Percentiles rank a stretch among this genome's conserved stretches.
Conservation (phyloP, 1,284 basidiomycete species). For the Puccinia hordei region DNA sequence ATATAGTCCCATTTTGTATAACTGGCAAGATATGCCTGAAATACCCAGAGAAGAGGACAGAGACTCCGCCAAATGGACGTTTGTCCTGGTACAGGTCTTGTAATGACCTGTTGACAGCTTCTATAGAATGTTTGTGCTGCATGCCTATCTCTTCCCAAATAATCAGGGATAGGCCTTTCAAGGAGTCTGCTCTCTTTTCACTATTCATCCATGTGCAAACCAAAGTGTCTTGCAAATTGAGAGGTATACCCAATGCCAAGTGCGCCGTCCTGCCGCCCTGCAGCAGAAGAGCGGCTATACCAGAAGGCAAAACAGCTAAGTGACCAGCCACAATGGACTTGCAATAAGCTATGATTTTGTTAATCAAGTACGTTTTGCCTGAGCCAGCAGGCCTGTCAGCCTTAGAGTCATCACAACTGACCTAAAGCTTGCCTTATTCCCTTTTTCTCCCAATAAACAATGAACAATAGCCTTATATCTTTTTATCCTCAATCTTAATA, state of each 20-base stretch:
- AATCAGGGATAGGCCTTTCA: not conserved
- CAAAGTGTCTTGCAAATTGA: no score
- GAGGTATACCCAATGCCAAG: conserved; percentile 63
- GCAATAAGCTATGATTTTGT: conserved; percentile 60
- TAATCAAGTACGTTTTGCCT: conserved; percentile 65
- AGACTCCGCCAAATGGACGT: not conserved
- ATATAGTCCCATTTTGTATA: not conserved
- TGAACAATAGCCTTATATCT: no score
- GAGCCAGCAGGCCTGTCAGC: conserved; percentile 63
- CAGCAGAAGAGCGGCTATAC: conserved; percentile 62
- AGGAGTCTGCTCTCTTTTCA: not conserved
- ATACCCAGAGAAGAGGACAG: not conserved
- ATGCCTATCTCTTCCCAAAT: conserved; percentile 47
- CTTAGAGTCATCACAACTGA: no score
- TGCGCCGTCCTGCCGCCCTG: conserved; percentile 62
- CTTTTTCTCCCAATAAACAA: no score
- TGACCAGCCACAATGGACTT: conserved; percentile 58
- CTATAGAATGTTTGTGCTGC: not conserved
- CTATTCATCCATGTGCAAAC: no score
- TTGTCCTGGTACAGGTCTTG: not conserved
- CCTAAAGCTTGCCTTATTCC: no score
- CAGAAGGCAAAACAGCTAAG: conserved; percentile 59
- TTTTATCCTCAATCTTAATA: no score
- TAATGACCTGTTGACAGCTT: conserved; percentile 20
- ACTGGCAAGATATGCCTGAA: conserved; percentile 25